phyloP scores from a whole-genome alignment of 257 asterid genomes.

The Ophiorrhiza pumila region DNA sequence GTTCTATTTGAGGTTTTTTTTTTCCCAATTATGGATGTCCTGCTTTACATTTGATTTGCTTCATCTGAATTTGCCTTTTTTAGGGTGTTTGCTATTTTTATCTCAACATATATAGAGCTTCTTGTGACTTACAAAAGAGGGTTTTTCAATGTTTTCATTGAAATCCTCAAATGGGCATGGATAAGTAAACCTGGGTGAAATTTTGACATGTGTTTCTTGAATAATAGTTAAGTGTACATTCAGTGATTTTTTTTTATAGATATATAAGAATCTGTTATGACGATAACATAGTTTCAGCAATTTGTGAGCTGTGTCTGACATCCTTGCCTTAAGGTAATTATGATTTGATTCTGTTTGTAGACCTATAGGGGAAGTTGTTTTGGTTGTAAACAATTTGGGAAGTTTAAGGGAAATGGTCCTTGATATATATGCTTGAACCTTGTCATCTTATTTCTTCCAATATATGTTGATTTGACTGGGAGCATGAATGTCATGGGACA shows the following conservation, averaged over 20 bases:
- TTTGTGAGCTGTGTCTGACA: neutral
- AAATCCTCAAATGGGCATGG: conserved; percentile 5
- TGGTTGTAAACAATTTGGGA: neutral
- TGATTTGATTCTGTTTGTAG: neutral
- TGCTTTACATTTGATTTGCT: conserved; percentile 17
- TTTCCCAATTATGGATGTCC: neutral
- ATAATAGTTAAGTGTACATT: neutral
- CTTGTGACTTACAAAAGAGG: neutral
- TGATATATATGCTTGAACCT: neutral
- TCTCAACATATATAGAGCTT: conserved; percentile 17
- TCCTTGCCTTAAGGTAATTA: conserved; percentile 1
- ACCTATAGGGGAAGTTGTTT: neutral
- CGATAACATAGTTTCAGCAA: neutral
- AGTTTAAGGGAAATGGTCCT: neutral
- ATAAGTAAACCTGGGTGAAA: neutral
- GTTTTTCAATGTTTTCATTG: conserved; percentile 4
- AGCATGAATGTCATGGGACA: neutral
- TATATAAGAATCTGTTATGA: neutral
- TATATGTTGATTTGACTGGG: neutral
- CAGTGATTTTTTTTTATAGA: neutral
- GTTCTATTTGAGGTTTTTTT: neutral
- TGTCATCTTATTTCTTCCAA: neutral
- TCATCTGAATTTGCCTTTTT: conserved; percentile 31
- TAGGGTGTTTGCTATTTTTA: conserved; percentile 32
- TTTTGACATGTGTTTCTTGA: conserved; percentile 11